Evolutionary conservation across 805 yeast genomes (phyloP).

Genomic region (Scheffersomyces ergatensis): DNA sequence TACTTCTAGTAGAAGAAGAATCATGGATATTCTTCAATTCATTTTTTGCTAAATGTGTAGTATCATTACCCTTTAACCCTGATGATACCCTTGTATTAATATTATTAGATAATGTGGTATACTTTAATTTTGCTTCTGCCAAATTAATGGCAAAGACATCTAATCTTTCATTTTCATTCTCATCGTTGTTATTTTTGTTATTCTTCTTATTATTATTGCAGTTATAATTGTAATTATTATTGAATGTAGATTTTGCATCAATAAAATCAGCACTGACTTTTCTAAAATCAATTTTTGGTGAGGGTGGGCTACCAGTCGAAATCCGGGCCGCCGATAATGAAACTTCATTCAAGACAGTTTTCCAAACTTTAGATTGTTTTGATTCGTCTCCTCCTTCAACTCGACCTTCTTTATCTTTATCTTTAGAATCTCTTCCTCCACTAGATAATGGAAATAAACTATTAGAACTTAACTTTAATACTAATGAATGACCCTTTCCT

Average conservation of each 20-base stretch:
- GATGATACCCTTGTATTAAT: too few species aligned
- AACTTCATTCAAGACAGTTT: slow-evolving; percentile 28
- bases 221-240: background rate
- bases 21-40: background rate
- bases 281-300: slow-evolving; percentile 16
- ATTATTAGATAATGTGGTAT: background rate
- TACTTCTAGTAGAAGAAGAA: background rate
- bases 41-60: too few species aligned
- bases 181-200: slow-evolving; percentile 1
- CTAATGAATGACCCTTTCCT: background rate
- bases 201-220: slow-evolving; percentile 6
- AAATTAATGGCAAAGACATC: slow-evolving; percentile 20
- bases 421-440: background rate
- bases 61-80: too few species aligned
- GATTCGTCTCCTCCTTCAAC: too few species aligned
- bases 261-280: slow-evolving; percentile 26
- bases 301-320: slow-evolving; percentile 29
- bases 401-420: too few species aligned
- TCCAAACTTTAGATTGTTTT: slow-evolving; percentile 19
- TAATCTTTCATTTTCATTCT: slow-evolving; percentile 3
- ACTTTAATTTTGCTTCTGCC: slow-evolving; percentile 14
- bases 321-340: slow-evolving; percentile 36
- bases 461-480: background rate
- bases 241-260: slow-evolving; percentile 15
- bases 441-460: background rate